A percentile compares a stretch with the other conserved stretches of the same genome.
These are phyloP conservation scores for Trametes villosa DNA, from an alignment of 768 basidiomycete species.

Conservation along the genomic window DNA sequence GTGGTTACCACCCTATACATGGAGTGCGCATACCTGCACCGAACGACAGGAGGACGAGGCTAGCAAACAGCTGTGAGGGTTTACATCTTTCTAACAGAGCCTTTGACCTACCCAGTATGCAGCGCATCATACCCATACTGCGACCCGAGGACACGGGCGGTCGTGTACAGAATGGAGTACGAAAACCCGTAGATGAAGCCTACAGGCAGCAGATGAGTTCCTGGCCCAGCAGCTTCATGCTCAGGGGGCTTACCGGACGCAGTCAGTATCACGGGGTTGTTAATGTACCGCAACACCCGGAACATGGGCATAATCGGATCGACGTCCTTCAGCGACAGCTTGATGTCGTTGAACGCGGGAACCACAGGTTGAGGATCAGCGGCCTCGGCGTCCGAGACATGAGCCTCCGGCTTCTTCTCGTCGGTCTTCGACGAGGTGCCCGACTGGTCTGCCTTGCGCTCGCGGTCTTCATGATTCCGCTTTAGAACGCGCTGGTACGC, in stretches of 20 bases:
- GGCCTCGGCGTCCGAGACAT: background rate
- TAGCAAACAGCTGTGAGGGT: conserved; percentile 30
- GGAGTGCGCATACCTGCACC: conserved; percentile 56
- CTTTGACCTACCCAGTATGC: conserved; percentile 42
- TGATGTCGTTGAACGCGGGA: conserved; percentile 36
- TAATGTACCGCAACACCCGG: conserved; percentile 58
- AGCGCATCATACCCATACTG: conserved; percentile 70
- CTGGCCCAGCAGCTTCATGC: background rate
- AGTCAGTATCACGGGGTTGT: conserved; percentile 68
- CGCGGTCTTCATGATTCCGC: conserved; percentile 35
- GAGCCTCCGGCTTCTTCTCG: background rate
- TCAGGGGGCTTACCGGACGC: conserved; percentile 58
- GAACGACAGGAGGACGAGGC: conserved; percentile 74
- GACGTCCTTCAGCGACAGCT: conserved; percentile 65
- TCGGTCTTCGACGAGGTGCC: conserved; percentile 10
- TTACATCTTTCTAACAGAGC: too few relatives aligned
- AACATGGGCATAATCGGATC: conserved; percentile 71
- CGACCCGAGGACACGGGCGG: conserved; percentile 64
- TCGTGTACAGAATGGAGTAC: conserved; percentile 75
- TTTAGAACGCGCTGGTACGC: conserved; percentile 71
- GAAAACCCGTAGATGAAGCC: conserved; percentile 74
- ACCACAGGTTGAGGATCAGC: conserved; percentile 24
- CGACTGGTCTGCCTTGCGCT: conserved; percentile 6
- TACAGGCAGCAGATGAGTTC: conserved; percentile 26
- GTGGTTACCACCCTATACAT: background rate